Percentiles rank a stretch among this genome's conserved stretches.
Conservation (phyloP, 768 basidiomycete genomes). For the Termitomyces sp. region DNA sequence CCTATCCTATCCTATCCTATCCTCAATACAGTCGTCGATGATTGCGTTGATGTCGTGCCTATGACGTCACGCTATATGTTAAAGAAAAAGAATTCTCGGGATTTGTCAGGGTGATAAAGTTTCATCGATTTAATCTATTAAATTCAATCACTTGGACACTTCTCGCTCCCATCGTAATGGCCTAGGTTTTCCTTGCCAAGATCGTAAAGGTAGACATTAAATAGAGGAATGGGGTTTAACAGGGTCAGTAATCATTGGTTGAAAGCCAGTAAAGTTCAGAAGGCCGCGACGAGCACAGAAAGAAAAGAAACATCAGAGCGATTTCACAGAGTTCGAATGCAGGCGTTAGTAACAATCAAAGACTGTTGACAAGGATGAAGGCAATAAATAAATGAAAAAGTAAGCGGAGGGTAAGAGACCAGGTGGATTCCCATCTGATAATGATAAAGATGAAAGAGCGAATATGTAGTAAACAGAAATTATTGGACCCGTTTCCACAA, state of each 20-base stretch:
- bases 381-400: background rate
- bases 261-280: background rate
- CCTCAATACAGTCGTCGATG: too few relatives aligned
- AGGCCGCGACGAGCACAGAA: background rate
- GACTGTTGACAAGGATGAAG: background rate
- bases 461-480: background rate
- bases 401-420: background rate
- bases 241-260: background rate
- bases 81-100: too few relatives aligned
- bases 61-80: too few relatives aligned
- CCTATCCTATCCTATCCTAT: too few relatives aligned
- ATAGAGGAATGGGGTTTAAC: background rate
- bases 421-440: conserved; percentile 29
- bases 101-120: too few relatives aligned
- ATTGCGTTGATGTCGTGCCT: too few relatives aligned
- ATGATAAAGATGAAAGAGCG: background rate
- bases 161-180: too few relatives aligned
- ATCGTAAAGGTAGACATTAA: background rate
- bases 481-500: conserved; percentile 26
- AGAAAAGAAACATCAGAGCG: background rate
- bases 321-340: background rate
- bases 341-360: background rate
- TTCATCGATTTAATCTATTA: too few relatives aligned
- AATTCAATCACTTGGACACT: too few relatives aligned
- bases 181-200: too few relatives aligned